A percentile compares a stretch with the other conserved stretches of the same genome.
Conservation (phyloP, 2,329 filamentous ascomycete genomes). For the Dactylellina leptospora region DNA sequence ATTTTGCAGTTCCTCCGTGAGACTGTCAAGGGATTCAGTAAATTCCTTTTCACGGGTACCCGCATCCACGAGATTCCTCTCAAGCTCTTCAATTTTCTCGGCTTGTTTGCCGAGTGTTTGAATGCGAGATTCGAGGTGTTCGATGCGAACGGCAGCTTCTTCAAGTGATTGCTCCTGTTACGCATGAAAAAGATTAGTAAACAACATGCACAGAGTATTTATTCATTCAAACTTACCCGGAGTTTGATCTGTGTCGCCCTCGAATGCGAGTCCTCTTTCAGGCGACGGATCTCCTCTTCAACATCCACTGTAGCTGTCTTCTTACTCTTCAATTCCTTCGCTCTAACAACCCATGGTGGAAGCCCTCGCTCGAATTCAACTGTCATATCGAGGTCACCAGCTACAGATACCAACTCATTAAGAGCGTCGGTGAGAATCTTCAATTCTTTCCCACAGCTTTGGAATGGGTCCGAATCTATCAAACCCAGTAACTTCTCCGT, state of each 20-base stretch:
- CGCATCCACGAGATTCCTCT: conserved; percentile 65
- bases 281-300: conserved; percentile 81
- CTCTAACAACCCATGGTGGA: conserved; percentile 83
- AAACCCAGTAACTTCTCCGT: conserved; percentile 66
- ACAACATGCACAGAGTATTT: no score
- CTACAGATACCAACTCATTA: conserved; percentile 74
- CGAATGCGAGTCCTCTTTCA: conserved; percentile 82
- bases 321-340: conserved; percentile 80
- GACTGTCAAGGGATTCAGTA: conserved; percentile 64
- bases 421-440: conserved; percentile 72
- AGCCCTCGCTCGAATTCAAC: conserved; percentile 79
- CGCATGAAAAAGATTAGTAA: conserved; percentile 68
- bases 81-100: conserved; percentile 72
- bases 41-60: conserved; percentile 61
- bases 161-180: conserved; percentile 83
- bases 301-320: conserved; percentile 82
- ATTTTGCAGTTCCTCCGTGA: conserved; percentile 71
- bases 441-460: conserved; percentile 73
- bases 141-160: conserved; percentile 88
- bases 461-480: conserved; percentile 74
- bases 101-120: conserved; percentile 82
- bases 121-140: conserved; percentile 88
- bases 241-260: conserved; percentile 67
- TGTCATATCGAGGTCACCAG: conserved; percentile 75
- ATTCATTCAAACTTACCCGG: conserved; percentile 57